Evolutionary conservation across 2,329 filamentous ascomycete species (phyloP), one percentile per base, ranked within the genome.

Genomic region (Aotearoamyces nothofagi): DNA sequence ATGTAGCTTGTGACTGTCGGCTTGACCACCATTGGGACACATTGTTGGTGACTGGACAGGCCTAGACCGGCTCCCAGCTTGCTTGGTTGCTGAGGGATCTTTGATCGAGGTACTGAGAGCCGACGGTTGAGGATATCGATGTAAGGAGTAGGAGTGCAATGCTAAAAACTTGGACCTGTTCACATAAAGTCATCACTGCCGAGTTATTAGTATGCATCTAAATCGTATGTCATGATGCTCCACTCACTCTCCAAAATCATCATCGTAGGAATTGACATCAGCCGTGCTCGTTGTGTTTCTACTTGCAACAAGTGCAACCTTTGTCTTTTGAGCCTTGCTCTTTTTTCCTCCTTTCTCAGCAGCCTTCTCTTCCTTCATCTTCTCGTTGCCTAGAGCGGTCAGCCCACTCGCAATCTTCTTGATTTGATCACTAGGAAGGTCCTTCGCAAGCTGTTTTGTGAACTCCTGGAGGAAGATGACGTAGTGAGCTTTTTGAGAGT

Each of bases 301-400:
- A 57, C 49, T 59, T 34, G 79, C 73, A 31, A 80, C 78, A 27
- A 96, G 62, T 5, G 72, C 77, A 11, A 80, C 72, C 73, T 98
- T 98, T 22, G 79, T 92, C 73, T 96, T 96, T 37, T 82, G 79
- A 4, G 86, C 86, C 69, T 96, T 96, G 44, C 66, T 74, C 73
- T 96, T 98, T 79, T 96, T 98, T 47, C 78, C 81, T 31, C 81
- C 76, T 66, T 93, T 94, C 40, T 93, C 83, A 3, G 81, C 72
- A 4, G 78, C 75, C 68, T 96, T 94, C 68, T 98, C 90, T 55
- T 94, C 86, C 63, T 84, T 92, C 78, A 96, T 78, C 68, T 92
- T 94, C 69, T 96, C 90, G 53, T 98, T 98, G 51, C 82, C 70
- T 32, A 93, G 66, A 4, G 84, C 78, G n/a, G 86, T 93, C 47